phyloP scores from a whole-genome alignment of 2,329 filamentous ascomycete species.

The Colletotrichum eleusines region DNA sequence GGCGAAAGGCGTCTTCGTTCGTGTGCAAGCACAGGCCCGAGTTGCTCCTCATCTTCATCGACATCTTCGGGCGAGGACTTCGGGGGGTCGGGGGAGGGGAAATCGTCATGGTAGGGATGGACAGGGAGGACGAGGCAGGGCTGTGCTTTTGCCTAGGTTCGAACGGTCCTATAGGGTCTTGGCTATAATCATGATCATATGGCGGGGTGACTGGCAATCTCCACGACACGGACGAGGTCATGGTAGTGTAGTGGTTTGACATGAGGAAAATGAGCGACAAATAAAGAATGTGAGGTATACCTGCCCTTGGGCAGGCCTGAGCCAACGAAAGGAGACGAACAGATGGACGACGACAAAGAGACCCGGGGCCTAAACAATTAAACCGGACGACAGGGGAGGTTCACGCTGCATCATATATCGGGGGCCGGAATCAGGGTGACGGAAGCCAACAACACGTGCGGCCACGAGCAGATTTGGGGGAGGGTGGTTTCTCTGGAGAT shows the following conservation, averaged over 20 bases:
- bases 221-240: conserved; percentile 26
- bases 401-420: conserved; percentile 23
- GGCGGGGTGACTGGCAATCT: conserved; percentile 39
- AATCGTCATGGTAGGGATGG: conserved; percentile 33
- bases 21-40: conserved; percentile 60
- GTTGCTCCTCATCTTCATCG: conserved; percentile 56
- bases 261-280: conserved; percentile 17
- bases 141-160: conserved; percentile 9
- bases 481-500: conserved; percentile 32
- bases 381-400: conserved; percentile 1
- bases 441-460: conserved; percentile 24
- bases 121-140: conserved; percentile 7
- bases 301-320: conserved; percentile 13
- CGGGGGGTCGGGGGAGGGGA: conserved; percentile 46
- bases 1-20: conserved; percentile 58
- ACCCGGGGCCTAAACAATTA: neutral
- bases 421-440: conserved; percentile 21
- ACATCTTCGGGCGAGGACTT: conserved; percentile 43
- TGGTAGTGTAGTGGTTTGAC: neutral
- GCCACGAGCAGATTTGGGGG: conserved; percentile 13
- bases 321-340: neutral
- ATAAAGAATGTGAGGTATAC: conserved; percentile 18
- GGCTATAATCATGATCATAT: conserved; percentile 22
- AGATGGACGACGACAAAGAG: conserved; percentile 2
- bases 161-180: conserved; percentile 10